Conservation (phyloP, 768 basidiomycete species). For the Mycena rosella region DNA sequence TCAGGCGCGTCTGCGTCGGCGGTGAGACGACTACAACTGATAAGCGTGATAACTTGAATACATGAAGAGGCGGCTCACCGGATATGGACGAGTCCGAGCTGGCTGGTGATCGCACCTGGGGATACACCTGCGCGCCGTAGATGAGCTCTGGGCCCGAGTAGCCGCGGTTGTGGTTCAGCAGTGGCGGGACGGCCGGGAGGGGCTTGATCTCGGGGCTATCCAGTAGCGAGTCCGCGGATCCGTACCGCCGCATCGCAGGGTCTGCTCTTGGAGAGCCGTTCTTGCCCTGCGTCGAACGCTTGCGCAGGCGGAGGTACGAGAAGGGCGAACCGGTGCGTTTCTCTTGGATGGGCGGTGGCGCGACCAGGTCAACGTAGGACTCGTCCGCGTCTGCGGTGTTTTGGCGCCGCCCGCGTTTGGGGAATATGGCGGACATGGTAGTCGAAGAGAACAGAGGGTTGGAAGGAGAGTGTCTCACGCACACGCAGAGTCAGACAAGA, state of each 20-base stretch:
- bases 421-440: slow-evolving; percentile 31
- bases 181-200: slow-evolving; percentile 29
- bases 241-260: slow-evolving; percentile 15
- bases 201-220: slow-evolving; percentile 3
- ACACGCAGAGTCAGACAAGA: slow-evolving; percentile 9
- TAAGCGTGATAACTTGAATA: background rate
- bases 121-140: slow-evolving; percentile 27
- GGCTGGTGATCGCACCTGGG: slow-evolving; percentile 13
- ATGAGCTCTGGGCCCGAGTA: slow-evolving; percentile 30
- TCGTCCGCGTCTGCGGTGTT: slow-evolving; percentile 15
- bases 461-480: slow-evolving; percentile 5
- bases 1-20: no score
- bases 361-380: slow-evolving; percentile 33
- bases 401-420: slow-evolving; percentile 25
- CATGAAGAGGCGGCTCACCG: no score
- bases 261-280: slow-evolving; percentile 11
- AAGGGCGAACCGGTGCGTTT: slow-evolving; percentile 32
- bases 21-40: no score
- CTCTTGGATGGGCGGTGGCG: slow-evolving; percentile 22
- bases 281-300: slow-evolving; percentile 29
- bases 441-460: background rate
- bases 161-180: slow-evolving; percentile 23
- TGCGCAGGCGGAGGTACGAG: slow-evolving; percentile 30
- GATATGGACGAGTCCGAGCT: no score
- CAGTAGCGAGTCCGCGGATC: slow-evolving; percentile 10